These are phyloP conservation scores for Sporothrix humicola DNA, from an alignment of 2,329 filamentous ascomycete genomes.

Conservation along the genomic window DNA sequence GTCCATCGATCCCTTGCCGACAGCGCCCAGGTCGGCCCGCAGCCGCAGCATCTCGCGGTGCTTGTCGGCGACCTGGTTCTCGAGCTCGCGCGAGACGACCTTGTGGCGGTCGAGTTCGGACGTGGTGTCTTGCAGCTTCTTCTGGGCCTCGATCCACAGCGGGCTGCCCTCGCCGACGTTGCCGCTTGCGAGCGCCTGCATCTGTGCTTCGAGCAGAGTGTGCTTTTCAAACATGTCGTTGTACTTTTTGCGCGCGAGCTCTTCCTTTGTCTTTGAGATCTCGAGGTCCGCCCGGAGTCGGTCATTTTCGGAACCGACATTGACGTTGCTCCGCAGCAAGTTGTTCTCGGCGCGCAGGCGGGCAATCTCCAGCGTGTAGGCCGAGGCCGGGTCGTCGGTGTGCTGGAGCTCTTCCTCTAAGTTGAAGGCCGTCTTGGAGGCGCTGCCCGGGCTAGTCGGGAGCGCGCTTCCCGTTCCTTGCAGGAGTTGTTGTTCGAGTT, in stretches of 20 bases:
- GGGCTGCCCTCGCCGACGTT: slow-evolving; percentile 56
- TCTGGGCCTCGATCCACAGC: slow-evolving; percentile 58
- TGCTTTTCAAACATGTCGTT: slow-evolving; percentile 65
- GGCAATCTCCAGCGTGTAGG: slow-evolving; percentile 59
- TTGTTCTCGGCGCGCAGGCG: slow-evolving; percentile 67
- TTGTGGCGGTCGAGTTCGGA: slow-evolving; percentile 57
- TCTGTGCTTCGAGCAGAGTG: slow-evolving; percentile 62
- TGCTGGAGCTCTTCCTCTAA: slow-evolving; percentile 67
- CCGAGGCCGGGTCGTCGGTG: slow-evolving; percentile 49
- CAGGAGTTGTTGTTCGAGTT: slow-evolving; percentile 63
- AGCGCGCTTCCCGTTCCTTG: slow-evolving; percentile 44
- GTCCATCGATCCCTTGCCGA: slow-evolving; percentile 59
- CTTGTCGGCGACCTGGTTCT: slow-evolving; percentile 57
- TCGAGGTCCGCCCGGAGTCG: slow-evolving; percentile 63
- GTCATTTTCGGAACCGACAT: slow-evolving; percentile 60
- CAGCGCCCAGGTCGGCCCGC: slow-evolving; percentile 59
- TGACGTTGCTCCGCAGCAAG: slow-evolving; percentile 60
- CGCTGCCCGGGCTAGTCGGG: slow-evolving; percentile 31
- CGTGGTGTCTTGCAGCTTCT: slow-evolving; percentile 52
- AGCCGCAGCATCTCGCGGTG: slow-evolving; percentile 61
- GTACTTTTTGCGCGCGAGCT: slow-evolving; percentile 59
- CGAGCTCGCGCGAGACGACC: slow-evolving; percentile 53
- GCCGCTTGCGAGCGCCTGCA: slow-evolving; percentile 59
- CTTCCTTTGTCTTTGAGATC: slow-evolving; percentile 56
- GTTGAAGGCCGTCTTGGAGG: slow-evolving; percentile 46